phyloP scores from a whole-genome alignment of 2,329 filamentous ascomycete genomes.

The Penicillium sp. region DNA sequence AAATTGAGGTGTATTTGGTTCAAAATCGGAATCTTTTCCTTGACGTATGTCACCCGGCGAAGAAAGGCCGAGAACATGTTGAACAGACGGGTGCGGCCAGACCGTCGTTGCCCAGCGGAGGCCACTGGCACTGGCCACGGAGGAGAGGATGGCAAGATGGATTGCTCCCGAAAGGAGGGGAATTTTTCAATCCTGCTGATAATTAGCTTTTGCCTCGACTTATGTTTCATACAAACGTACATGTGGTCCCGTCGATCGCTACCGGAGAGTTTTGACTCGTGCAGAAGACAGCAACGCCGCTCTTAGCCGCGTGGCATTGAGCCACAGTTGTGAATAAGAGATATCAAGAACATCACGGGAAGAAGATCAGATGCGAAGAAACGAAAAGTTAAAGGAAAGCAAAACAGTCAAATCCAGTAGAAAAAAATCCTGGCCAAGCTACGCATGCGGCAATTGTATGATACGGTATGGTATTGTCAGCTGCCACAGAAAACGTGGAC shows the following conservation, averaged over 20 bases:
- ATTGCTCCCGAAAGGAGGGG: slow-evolving; percentile 16
- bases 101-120: slow-evolving; percentile 13
- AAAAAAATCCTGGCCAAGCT: slow-evolving; percentile 16
- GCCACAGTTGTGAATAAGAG: slow-evolving; percentile 4
- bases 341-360: slow-evolving; percentile 6
- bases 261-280: slow-evolving; percentile 16
- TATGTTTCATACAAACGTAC: slow-evolving; percentile 12
- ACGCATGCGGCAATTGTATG: slow-evolving; percentile 13
- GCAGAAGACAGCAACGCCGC: slow-evolving; percentile 10
- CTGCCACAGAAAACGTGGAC: slow-evolving; percentile 21
- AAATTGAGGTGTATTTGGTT: slow-evolving; percentile 45
- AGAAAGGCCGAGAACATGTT: slow-evolving; percentile 34
- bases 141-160: slow-evolving; percentile 4
- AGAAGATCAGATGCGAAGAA: background rate
- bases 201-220: slow-evolving; percentile 1
- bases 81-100: slow-evolving; percentile 12
- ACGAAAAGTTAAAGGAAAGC: background rate
- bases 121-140: slow-evolving; percentile 12
- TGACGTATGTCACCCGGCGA: slow-evolving; percentile 23
- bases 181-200: slow-evolving; percentile 18
- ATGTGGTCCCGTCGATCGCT: slow-evolving; percentile 23
- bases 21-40: slow-evolving; percentile 39
- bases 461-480: slow-evolving; percentile 11
- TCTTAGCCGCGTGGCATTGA: slow-evolving; percentile 24
- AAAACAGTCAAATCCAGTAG: background rate